Evolutionary conservation across 306 rosid genomes (phyloP).

Genomic region (Dalbergia cultrata): DNA sequence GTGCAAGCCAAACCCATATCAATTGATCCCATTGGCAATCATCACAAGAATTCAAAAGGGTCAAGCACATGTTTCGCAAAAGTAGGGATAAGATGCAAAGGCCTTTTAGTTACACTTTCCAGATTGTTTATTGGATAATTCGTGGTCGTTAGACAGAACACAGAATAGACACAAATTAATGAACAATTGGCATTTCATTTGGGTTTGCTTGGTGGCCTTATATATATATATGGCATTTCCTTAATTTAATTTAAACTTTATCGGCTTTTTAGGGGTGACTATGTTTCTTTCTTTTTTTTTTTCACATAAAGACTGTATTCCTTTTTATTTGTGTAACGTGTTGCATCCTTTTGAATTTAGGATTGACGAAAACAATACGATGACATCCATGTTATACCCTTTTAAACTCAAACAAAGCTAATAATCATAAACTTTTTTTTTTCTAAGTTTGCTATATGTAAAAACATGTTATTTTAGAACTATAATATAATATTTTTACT

Average conservation of each 20-base stretch:
- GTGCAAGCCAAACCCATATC: background rate
- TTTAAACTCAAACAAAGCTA: too few relatives aligned
- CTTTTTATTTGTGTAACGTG: background rate
- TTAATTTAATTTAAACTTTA: background rate
- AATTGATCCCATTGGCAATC: constrained; percentile 15
- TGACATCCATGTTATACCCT: background rate
- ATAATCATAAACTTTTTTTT: too few relatives aligned
- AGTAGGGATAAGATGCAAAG: constrained; percentile 35
- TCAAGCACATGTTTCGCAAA: constrained; percentile 18
- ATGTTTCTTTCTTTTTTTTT: background rate
- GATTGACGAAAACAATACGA: background rate
- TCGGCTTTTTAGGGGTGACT: background rate
- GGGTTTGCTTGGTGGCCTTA: constrained; percentile 1
- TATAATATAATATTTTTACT: too few relatives aligned
- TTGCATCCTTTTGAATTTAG: background rate
- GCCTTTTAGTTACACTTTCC: background rate
- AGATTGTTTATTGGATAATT: background rate
- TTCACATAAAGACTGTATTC: background rate
- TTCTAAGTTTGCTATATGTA: too few relatives aligned
- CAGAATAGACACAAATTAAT: background rate
- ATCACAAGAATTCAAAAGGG: constrained; percentile 17
- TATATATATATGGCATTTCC: background rate
- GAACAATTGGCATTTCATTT: background rate
- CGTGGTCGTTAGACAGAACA: background rate
- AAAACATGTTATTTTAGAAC: too few relatives aligned